phyloP scores from a whole-genome alignment of 2,329 filamentous ascomycete species.

The Chrysoporthe cubensis region DNA sequence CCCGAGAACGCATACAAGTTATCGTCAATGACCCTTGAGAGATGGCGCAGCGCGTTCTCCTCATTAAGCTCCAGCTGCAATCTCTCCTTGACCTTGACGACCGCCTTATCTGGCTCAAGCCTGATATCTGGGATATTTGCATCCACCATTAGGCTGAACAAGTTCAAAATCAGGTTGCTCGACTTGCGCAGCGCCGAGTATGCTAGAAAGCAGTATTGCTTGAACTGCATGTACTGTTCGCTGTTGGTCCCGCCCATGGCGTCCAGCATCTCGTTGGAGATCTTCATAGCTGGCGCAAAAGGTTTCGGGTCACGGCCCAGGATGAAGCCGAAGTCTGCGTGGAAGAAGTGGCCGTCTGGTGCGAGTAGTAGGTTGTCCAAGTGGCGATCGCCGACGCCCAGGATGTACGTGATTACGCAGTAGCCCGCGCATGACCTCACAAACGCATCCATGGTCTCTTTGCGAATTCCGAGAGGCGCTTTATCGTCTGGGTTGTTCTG shows the following conservation, averaged over 20 bases:
- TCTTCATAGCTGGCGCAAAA: constrained; percentile 95
- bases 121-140: constrained; percentile 96
- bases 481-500: constrained; percentile 86
- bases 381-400: constrained; percentile 94
- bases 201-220: constrained; percentile 93
- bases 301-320: constrained; percentile 96
- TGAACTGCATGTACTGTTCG: constrained; percentile 84
- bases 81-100: constrained; percentile 91
- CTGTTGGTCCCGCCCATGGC: constrained; percentile 89
- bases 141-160: constrained; percentile 97
- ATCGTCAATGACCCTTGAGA: constrained; percentile 89
- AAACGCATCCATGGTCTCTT: constrained; percentile 93
- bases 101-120: constrained; percentile 89
- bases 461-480: constrained; percentile 82
- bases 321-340: constrained; percentile 98
- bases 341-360: constrained; percentile 93
- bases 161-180: constrained; percentile 87
- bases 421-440: constrained; percentile 96
- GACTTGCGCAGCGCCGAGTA: constrained; percentile 91
- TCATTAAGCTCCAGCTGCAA: constrained; percentile 92
- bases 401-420: constrained; percentile 96
- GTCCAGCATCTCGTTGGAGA: constrained; percentile 97
- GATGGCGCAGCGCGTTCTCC: constrained; percentile 86
- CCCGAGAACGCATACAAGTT: constrained; percentile 88
- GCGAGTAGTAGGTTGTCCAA: constrained; percentile 92